Base-by-base conservation (phyloP, 768 basidiomycete species). In the Kwoniella sp. region DNA sequence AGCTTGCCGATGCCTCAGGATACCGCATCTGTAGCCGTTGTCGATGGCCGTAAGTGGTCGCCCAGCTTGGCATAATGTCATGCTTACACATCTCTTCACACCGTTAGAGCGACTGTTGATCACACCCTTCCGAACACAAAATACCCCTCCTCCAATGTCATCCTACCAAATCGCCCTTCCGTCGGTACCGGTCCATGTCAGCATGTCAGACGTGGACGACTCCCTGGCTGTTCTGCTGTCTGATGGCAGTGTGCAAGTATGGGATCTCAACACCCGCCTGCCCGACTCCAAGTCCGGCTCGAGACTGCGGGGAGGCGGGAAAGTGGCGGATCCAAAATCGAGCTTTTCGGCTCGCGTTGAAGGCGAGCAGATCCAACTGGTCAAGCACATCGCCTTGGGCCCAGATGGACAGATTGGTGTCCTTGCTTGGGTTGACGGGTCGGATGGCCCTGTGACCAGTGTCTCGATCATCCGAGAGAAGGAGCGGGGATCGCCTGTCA, bases 111-210 rank as follows among this genome's bases (percentile, higher is more conserved):
- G 77, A 19, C 76, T 89, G 50, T 81, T 92, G 3, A 77, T 99
- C 33, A 99, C 93, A 2, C 88, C 95, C 14, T 98, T 98, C 80
- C 82, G 91, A 33, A 81, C 83, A 0, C 88, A 93, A 75, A 96
- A 95, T 67, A 81, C 93, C 4, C 95, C 93, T n/a, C 95, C 95
- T n/a, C 95, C 95, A 0, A 92, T 95, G 89, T 87, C 84, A 1
- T 85, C 89, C 1, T 78, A 80, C 60, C 74, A 74, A 33, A 75
- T 82, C 44, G 39, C 41, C 25, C 75, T 69, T 17, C 73, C 46
- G 41, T 53, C 68, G 11, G 65, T 80, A 0, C 88, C 91, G 0
- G 69, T 84, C 8, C 84, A 92, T 68, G 75, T 82, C 3, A 76
- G 83, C 3, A 84, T 90, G 52, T 83, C 85, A 0, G 52, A 79